These are phyloP conservation scores for Penicillium decumbens DNA, from an alignment of 2,329 filamentous ascomycete species.

Conservation along the genomic window DNA sequence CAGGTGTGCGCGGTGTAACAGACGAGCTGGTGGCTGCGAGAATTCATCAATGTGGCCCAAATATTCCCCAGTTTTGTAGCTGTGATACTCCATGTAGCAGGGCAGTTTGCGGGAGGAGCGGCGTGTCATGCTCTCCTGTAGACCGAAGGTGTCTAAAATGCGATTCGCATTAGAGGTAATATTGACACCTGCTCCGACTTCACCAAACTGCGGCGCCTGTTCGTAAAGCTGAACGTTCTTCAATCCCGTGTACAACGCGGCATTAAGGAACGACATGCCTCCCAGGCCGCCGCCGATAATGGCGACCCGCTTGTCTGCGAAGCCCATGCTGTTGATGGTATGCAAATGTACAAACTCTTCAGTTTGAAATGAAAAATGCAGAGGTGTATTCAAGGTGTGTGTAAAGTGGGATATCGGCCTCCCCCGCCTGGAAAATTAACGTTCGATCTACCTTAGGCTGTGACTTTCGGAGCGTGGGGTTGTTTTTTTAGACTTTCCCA, in stretches of 20 bases:
- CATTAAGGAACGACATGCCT: conserved; percentile 37
- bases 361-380: background rate
- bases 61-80: conserved; percentile 26
- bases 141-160: conserved; percentile 31
- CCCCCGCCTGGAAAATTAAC: conserved; percentile 9
- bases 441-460: conserved; percentile 13
- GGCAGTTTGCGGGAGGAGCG: conserved; percentile 34
- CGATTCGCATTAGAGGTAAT: conserved; percentile 37
- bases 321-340: conserved; percentile 21
- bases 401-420: conserved; percentile 9
- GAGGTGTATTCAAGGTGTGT: background rate
- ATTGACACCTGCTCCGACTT: conserved; percentile 39
- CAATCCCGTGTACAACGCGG: conserved; percentile 32
- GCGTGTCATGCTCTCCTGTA: conserved; percentile 30
- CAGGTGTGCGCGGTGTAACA: conserved; percentile 33
- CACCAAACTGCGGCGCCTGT: conserved; percentile 34
- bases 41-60: conserved; percentile 31
- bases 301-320: conserved; percentile 29
- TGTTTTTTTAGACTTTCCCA: conserved; percentile 8
- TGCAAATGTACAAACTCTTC: background rate
- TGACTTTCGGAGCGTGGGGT: conserved; percentile 18
- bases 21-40: conserved; percentile 21
- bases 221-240: conserved; percentile 36
- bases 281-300: conserved; percentile 37
- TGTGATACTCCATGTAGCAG: conserved; percentile 31